Percentiles rank a stretch among this genome's conserved stretches.
phyloP scores from a whole-genome alignment of 148 eudicot species.

The Nepenthes gracilis region DNA sequence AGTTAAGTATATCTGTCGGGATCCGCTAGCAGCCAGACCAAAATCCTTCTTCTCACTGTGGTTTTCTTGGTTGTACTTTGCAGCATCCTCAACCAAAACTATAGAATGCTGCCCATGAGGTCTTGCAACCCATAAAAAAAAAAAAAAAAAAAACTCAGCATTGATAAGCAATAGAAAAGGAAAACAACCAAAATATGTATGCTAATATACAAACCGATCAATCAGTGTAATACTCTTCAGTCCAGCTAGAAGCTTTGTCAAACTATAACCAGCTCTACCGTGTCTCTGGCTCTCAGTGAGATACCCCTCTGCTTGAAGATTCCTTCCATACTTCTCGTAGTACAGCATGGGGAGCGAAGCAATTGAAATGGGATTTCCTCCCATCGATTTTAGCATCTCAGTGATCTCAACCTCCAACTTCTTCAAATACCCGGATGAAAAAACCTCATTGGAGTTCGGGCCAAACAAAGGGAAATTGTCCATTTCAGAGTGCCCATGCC shows the following conservation, averaged over 20 bases:
- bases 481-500: conserved; percentile 36
- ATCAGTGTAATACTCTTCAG: conserved; percentile 33
- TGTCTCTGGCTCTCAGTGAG: conserved; percentile 69
- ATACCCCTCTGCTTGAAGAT: conserved; percentile 55
- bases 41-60: conserved; percentile 40
- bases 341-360: conserved; percentile 47
- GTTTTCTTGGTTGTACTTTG: conserved; percentile 26
- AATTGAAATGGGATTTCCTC: conserved; percentile 39
- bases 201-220: conserved; percentile 24
- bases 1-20: conserved; percentile 55
- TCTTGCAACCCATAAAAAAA: conserved; percentile 13
- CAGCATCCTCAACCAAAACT: conserved; percentile 47
- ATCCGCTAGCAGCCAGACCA: conserved; percentile 38
- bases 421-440: conserved; percentile 35
- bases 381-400: conserved; percentile 34
- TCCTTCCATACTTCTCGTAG: conserved; percentile 35
- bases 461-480: conserved; percentile 21
- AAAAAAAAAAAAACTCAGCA: neutral
- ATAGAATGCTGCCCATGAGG: conserved; percentile 58
- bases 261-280: conserved; percentile 57
- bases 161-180: neutral
- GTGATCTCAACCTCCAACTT: conserved; percentile 40
- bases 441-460: conserved; percentile 26
- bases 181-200: neutral
- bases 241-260: conserved; percentile 54